These are phyloP conservation scores for Ormosia emarginata DNA, from an alignment of 306 rosid genomes.

Conservation along the genomic window DNA sequence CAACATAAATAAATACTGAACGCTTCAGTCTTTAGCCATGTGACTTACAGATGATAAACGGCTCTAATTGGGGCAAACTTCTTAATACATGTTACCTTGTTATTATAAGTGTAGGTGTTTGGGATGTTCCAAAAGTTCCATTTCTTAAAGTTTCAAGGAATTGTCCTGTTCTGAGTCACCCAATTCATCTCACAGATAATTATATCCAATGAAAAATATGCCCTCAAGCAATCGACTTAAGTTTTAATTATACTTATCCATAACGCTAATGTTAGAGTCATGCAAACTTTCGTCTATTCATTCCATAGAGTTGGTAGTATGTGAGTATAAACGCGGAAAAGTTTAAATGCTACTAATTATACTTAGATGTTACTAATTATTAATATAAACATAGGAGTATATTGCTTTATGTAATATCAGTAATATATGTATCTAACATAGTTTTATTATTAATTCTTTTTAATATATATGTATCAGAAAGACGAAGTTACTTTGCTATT, in stretches of 20 bases:
- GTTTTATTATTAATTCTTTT: not conserved
- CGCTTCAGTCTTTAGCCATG: slow-evolving; percentile 25
- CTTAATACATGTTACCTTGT: not conserved
- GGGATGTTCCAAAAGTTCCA: slow-evolving; percentile 31
- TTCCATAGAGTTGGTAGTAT: not conserved
- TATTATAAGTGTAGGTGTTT: slow-evolving; percentile 10
- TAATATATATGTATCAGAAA: not conserved
- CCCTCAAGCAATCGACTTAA: not conserved
- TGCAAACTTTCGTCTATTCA: not conserved
- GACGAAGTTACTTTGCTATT: not conserved
- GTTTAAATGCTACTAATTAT: not conserved
- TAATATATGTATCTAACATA: not conserved
- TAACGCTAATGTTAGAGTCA: not conserved
- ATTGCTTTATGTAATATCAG: not conserved
- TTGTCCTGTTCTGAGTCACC: slow-evolving; percentile 12
- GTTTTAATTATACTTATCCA: not conserved
- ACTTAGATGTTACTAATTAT: not conserved
- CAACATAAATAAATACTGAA: slow-evolving; percentile 6
- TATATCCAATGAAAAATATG: slow-evolving; percentile 5
- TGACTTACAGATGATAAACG: slow-evolving; percentile 16
- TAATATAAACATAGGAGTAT: not conserved
- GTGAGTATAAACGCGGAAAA: not conserved
- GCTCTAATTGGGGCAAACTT: slow-evolving; percentile 11
- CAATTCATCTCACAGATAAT: not conserved
- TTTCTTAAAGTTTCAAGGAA: slow-evolving; percentile 26